Conservation (phyloP, 2,329 filamentous ascomycete species). For the Lasiodiplodia sp. region DNA sequence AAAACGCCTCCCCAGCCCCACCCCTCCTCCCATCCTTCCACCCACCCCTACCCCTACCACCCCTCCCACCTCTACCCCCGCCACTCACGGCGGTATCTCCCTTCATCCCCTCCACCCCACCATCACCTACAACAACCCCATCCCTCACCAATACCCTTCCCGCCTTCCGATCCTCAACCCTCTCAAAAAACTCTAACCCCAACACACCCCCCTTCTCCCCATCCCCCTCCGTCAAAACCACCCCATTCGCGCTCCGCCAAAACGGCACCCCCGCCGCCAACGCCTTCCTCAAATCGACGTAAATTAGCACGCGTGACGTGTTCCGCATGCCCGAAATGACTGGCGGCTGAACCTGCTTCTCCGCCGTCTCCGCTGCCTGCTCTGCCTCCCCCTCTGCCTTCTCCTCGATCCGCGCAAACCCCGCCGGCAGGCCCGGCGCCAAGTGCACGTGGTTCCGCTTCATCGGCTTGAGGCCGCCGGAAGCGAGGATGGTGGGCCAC, state of each 20-base stretch:
- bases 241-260: constrained; percentile 67
- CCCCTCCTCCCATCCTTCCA: constrained; percentile 38
- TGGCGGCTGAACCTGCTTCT: constrained; percentile 34
- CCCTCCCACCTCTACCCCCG: constrained; percentile 14
- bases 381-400: not conserved
- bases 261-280: constrained; percentile 70
- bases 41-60: constrained; percentile 23
- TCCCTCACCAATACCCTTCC: constrained; percentile 74
- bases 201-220: constrained; percentile 64
- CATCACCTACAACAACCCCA: constrained; percentile 66
- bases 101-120: constrained; percentile 53
- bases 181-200: constrained; percentile 71
- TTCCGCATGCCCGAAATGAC: constrained; percentile 83
- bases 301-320: constrained; percentile 69
- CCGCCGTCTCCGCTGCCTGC: not conserved
- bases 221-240: constrained; percentile 53
- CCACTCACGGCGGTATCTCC: constrained; percentile 37
- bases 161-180: constrained; percentile 69
- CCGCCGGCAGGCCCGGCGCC: constrained; percentile 71
- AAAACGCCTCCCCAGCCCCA: constrained; percentile 6
- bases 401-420: constrained; percentile 44
- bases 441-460: constrained; percentile 89
- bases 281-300: constrained; percentile 74
- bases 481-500: constrained; percentile 76
- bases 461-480: constrained; percentile 84